Evolutionary conservation across 495 filamentous ascomycete genomes (phyloP).

Genomic region (Daldinia decipiens): DNA sequence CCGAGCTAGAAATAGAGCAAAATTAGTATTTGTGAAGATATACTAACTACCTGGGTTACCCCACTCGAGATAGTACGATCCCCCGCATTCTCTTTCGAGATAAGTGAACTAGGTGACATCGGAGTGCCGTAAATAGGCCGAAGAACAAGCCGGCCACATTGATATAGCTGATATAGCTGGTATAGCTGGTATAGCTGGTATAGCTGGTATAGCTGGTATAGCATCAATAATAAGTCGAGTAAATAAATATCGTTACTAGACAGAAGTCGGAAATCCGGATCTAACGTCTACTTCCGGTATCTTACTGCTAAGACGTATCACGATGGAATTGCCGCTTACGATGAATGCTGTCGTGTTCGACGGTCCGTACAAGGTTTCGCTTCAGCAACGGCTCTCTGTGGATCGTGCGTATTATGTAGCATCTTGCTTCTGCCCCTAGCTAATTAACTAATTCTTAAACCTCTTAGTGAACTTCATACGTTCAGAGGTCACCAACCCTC

Average conservation of each 20-base stretch:
- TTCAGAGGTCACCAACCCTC: constrained; percentile 83
- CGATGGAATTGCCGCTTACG: constrained; percentile 48
- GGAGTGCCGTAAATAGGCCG: constrained; percentile 23
- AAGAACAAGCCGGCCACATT: constrained; percentile 7
- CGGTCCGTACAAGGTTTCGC: constrained; percentile 66
- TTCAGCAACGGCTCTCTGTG: constrained; percentile 86
- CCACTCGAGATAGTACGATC: constrained; percentile 23
- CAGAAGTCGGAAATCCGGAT: not conserved
- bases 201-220: too few species aligned
- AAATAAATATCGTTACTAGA: not conserved
- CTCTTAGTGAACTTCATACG: constrained; percentile 82
- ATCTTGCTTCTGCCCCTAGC: constrained; percentile 15
- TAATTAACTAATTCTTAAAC: constrained; percentile 6
- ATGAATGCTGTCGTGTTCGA: constrained; percentile 81
- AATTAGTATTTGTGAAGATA: not conserved
- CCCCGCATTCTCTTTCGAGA: constrained; percentile 28
- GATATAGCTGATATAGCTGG: too few species aligned
- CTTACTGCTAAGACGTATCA: constrained; percentile 13
- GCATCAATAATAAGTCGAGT: not conserved
- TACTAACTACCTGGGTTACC: constrained; percentile 15
- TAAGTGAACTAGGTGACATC: constrained; percentile 16
- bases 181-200: too few species aligned
- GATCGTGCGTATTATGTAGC: constrained; percentile 71
- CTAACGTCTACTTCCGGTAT: not conserved
- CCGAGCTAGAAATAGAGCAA: not conserved